Conservation (phyloP, 2,329 filamentous ascomycete genomes). For the Fusarium marasasianum region DNA sequence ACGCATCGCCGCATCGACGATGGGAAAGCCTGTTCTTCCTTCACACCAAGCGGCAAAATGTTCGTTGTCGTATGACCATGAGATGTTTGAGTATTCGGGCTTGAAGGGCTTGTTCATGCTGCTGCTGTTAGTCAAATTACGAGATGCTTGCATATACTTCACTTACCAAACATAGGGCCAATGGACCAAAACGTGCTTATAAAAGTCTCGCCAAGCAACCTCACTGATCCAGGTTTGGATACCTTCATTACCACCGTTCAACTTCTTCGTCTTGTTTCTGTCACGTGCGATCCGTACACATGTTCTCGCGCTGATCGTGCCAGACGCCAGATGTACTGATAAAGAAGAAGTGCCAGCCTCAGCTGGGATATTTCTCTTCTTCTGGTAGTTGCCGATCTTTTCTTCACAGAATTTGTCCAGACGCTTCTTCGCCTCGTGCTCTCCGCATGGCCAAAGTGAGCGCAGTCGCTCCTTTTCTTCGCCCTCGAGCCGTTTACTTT, state of each 20-base stretch:
- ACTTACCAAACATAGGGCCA: slow-evolving; percentile 84
- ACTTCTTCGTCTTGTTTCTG: slow-evolving; percentile 68
- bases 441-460: slow-evolving; percentile 77
- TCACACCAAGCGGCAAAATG: slow-evolving; percentile 79
- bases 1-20: slow-evolving; percentile 88
- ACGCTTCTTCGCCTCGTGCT: slow-evolving; percentile 73
- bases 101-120: slow-evolving; percentile 74
- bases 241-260: slow-evolving; percentile 73
- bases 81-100: slow-evolving; percentile 82
- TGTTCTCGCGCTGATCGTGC: slow-evolving; percentile 74
- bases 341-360: slow-evolving; percentile 71
- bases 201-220: slow-evolving; percentile 88
- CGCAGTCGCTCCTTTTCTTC: slow-evolving; percentile 68
- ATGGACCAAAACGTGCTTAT: slow-evolving; percentile 83
- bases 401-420: slow-evolving; percentile 74
- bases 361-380: slow-evolving; percentile 72
- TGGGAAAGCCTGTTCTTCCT: slow-evolving; percentile 81
- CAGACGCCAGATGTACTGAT: slow-evolving; percentile 76
- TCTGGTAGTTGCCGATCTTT: slow-evolving; percentile 68
- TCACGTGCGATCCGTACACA: slow-evolving; percentile 71
- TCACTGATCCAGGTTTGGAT: slow-evolving; percentile 82
- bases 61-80: slow-evolving; percentile 79
- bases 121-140: background rate
- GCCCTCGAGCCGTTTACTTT: slow-evolving; percentile 67
- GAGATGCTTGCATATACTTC: background rate